Base-by-base conservation (phyloP, 345 rosid species). In the Corchorus capsularis region DNA sequence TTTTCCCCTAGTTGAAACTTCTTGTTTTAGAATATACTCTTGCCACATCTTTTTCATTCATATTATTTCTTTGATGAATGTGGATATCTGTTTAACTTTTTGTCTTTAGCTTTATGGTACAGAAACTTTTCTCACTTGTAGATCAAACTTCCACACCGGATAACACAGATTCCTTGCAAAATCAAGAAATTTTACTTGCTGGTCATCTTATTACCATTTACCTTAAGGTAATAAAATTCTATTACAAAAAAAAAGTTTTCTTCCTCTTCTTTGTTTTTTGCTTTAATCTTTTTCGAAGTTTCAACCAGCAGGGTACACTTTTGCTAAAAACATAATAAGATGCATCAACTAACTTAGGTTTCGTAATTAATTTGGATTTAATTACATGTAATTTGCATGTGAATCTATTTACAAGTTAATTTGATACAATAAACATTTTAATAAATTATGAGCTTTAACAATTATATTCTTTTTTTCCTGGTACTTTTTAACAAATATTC, bases 171-270 rank as follows among this genome's bases (percentile, higher is more conserved):
- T 82, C 94, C 78, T 80, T 96, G 94, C 98, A 96, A 81, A 93
- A 96, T 85, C 99, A 96, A 77, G 99, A 96, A 85, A 81, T 96
- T 69, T 84, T 96, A 80, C 97, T 96, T 71, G 94, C 98, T 55
- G 99, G 98, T 75, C 99, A 93, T 85, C 87, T 96, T 62, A 86
- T 92, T 78, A 91, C 97, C 27, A 80, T 96, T 76, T 91, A 92
- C 86, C 84, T 96, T 76, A 96, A 96, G 99, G 99, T 93, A 81
- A 55, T 46, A 63, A 46, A 32, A 61, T 46, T 35, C 56, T 8
- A 61, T 17, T 39, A 3, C 6, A 39, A 39, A 39, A 3, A 39
- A 3, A 3, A 3, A 2, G 10, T 57, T 17, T 3, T 8, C 41
- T 56, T 20, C 0, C 1, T 1, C n/a, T 55, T 72, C 37, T 8